Base-by-base conservation (phyloP, 768 basidiomycete species). In the Megacollybia marginata region DNA sequence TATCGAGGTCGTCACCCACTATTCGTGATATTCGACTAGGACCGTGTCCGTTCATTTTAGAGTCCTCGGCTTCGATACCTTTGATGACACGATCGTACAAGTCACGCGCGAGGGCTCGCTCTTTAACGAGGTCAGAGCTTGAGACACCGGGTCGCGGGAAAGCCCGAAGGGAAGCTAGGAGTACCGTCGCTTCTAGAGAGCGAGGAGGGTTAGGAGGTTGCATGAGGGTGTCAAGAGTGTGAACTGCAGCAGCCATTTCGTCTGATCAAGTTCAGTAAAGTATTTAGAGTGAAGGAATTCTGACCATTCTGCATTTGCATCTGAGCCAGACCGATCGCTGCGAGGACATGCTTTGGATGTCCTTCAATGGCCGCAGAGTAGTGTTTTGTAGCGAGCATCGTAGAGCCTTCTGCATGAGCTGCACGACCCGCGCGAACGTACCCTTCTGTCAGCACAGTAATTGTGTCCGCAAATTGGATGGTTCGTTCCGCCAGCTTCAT, bases 401-500 rank as follows among this genome's bases (percentile, higher is more conserved):
- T 57, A 1, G 72, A 71, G 1, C 84, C 87, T 57, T 87, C 79
- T 1, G 81, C 80, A 56, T 94, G 92, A 12, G 82, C 75, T 2
- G 88, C 83, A 15, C 92, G 80, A 2, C 84, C 95, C 12, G 93
- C 83, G 32, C 87, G 77, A 13, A 94, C 67, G 59, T 92, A 88
- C 2, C 92, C 87, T 57, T 96, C 94, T 1, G 89, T 86, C 28
- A 94, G 74, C 13, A 95, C 71, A 0, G 88, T 76, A 32, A 91
- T 72, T 0, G 88, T 92, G 58, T 98, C 95, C 0, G 94, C 88
- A 59, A 89, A 96, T 61, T 97, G 93, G 36, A 98, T 83, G 0
- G 93, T 87, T 47, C 93, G 80, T 59, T 98, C 96, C 19, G 92
- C 93, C 16, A 98, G 72, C 71, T 98, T 99, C 42, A 95, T 64